phyloP scores from a whole-genome alignment of 768 basidiomycete genomes.

The Kwoniella mangroviensis region DNA sequence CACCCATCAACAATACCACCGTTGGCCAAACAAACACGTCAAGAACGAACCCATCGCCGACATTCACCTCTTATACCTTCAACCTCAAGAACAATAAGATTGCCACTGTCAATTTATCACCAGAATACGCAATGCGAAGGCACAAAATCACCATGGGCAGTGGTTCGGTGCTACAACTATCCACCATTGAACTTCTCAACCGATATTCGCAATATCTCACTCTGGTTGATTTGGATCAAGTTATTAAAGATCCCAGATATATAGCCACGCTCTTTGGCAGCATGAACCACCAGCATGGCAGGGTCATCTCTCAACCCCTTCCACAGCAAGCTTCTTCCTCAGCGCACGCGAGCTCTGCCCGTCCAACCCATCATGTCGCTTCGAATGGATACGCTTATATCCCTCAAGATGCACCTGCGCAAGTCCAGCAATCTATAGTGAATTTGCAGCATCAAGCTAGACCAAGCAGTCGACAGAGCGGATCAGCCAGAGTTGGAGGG shows the following conservation, averaged over 20 bases:
- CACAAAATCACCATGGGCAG: too few relatives aligned
- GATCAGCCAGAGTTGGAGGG: not conserved
- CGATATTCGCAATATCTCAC: not conserved
- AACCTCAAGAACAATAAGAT: too few relatives aligned
- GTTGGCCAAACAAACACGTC: too few relatives aligned
- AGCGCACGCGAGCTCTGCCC: not conserved
- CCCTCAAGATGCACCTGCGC: not conserved
- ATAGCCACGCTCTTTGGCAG: not conserved
- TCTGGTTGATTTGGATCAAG: not conserved
- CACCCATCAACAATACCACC: too few relatives aligned
- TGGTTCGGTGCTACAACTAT: not conserved
- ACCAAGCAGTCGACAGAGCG: slow-evolving; percentile 2
- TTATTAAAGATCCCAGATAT: not conserved
- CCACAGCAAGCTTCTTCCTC: not conserved
- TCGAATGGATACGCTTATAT: not conserved
- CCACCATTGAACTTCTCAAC: not conserved
- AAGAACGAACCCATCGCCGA: too few relatives aligned
- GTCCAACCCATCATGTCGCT: not conserved
- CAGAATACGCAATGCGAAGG: too few relatives aligned
- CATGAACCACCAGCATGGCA: not conserved
- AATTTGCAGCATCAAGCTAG: not conserved
- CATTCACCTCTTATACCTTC: too few relatives aligned
- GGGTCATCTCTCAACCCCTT: not conserved
- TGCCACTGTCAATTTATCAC: too few relatives aligned
- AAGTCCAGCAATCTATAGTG: not conserved